These are phyloP conservation scores for Basipetospora chlamydospora DNA, from an alignment of 2,329 filamentous ascomycete genomes.

Conservation along the genomic window DNA sequence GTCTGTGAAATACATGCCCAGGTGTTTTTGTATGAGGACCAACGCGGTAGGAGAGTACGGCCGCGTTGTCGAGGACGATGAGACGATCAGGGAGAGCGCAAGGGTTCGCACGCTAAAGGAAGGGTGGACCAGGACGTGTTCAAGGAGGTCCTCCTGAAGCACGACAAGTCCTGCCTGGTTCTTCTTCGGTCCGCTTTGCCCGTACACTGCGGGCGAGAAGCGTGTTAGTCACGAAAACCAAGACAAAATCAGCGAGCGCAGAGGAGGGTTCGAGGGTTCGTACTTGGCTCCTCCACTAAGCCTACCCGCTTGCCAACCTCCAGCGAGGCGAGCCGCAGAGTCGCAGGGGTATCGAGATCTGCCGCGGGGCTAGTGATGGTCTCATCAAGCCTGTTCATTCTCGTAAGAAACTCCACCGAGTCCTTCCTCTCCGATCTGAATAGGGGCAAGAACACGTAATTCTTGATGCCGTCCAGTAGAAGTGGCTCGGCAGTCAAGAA, in stretches of 20 bases:
- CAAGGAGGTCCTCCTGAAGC: slow-evolving; percentile 29
- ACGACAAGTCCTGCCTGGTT: slow-evolving; percentile 14
- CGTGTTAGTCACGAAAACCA: slow-evolving; percentile 7
- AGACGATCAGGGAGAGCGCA: slow-evolving; percentile 67
- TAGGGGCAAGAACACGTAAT: slow-evolving; percentile 47
- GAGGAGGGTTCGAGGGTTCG: not conserved
- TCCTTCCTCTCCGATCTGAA: slow-evolving; percentile 42
- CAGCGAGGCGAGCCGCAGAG: slow-evolving; percentile 51
- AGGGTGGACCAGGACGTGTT: slow-evolving; percentile 37
- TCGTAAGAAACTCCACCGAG: slow-evolving; percentile 41
- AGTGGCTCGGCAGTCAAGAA: slow-evolving; percentile 32
- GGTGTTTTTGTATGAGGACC: slow-evolving; percentile 44
- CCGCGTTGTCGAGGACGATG: slow-evolving; percentile 58
- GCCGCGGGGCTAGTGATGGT: slow-evolving; percentile 27
- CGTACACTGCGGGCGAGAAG: slow-evolving; percentile 6
- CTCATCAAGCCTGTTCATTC: slow-evolving; percentile 36
- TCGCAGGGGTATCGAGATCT: slow-evolving; percentile 35
- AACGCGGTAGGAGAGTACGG: slow-evolving; percentile 54
- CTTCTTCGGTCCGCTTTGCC: slow-evolving; percentile 7
- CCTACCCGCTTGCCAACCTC: slow-evolving; percentile 58
- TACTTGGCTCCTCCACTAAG: slow-evolving; percentile 54
- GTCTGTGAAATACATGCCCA: slow-evolving; percentile 65
- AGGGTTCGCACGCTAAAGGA: slow-evolving; percentile 57
- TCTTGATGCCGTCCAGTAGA: slow-evolving; percentile 48
- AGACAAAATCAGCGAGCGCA: not conserved